Base-by-base conservation (phyloP, 108 stramenopile species). In the Schizochytrium sp. region DNA sequence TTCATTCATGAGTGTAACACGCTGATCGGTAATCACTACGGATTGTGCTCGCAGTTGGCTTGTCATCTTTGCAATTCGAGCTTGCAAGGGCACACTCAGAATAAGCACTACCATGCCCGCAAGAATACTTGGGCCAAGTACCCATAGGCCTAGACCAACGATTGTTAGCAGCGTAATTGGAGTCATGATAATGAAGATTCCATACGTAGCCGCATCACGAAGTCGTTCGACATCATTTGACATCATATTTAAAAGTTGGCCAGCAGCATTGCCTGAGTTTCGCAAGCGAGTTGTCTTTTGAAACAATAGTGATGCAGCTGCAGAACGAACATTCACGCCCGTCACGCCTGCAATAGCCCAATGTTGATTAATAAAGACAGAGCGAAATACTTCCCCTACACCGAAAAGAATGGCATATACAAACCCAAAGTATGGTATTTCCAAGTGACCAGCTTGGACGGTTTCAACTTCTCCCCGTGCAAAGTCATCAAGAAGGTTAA, bases 1-100 rank as follows among this genome's bases (percentile, higher is more conserved):
- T 45, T 89, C 89, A 4, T 76, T 87, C 76, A 89, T 89, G 46
- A 87, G 76, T 2, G 17, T 59, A 28, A 89, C 89, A 13, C 89
- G 76, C 40, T 40, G 17, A 61, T 89, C 89, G 17, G 89, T 89
- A 5, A 56, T 13, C 45, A 4, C 13, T 15, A 76, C 58, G 40
- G 73, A 49, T 76, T 56, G 40, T 2, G 19, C n/a, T 17, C 89
- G 89, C 3, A 89, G 42, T 17, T 61, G 8, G 46, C 60, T 47
- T 1, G 42, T 47, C 17, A 88, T 8, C 19, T 38, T 12, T n/a
- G 46, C 88, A 1, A 61, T 60, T 46, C 47, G 42, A 0, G 59
- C 88, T 46, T 61, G 59, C 0, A 88, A 5, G 12, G 57, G 58
- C 2, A 88, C 59, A 38, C 57, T 45, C 28, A 88, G 42, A 8